A percentile compares a stretch with the other conserved stretches of the same genome.
phyloP scores from a whole-genome alignment of 108 stramenopile genomes.

The Conticribra weissflogii region DNA sequence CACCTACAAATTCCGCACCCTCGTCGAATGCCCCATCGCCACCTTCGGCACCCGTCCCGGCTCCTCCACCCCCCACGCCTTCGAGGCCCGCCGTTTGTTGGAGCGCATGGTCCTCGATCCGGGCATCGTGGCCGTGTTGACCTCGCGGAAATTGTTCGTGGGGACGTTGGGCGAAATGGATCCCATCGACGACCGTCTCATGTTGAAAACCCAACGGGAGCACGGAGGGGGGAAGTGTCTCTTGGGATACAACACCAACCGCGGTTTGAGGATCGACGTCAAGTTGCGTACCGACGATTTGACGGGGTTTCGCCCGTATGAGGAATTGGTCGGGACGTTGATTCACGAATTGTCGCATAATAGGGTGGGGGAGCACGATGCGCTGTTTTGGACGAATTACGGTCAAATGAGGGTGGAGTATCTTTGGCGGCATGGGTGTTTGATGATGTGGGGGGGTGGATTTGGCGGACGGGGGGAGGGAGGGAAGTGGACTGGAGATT shows the following conservation, averaged over 20 bases:
- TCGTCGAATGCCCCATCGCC: constrained; percentile 64
- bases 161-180: constrained; percentile 84
- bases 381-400: constrained; percentile 79
- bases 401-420: constrained; percentile 82
- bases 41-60: constrained; percentile 65
- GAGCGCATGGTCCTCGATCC: constrained; percentile 72
- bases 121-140: constrained; percentile 64
- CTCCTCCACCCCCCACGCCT: constrained; percentile 66
- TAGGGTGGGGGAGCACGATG: constrained; percentile 82
- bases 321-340: constrained; percentile 64
- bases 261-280: constrained; percentile 70
- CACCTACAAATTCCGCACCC: constrained; percentile 65
- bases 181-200: constrained; percentile 79
- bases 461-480: constrained; percentile 59
- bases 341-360: constrained; percentile 85
- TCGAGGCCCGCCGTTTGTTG: constrained; percentile 64
- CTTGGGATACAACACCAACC: constrained; percentile 85
- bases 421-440: constrained; percentile 50
- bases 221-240: constrained; percentile 69
- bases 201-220: constrained; percentile 63
- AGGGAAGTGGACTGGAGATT: constrained; percentile 64
- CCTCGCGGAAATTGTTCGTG: constrained; percentile 71
- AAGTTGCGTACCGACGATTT: constrained; percentile 73
- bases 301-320: constrained; percentile 62
- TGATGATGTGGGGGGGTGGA: constrained; percentile 43